Percentiles rank a stretch among this genome's conserved stretches.
Conservation (phyloP, 192 early-diverging fungal genomes). For the Radiomyces spectabilis region DNA sequence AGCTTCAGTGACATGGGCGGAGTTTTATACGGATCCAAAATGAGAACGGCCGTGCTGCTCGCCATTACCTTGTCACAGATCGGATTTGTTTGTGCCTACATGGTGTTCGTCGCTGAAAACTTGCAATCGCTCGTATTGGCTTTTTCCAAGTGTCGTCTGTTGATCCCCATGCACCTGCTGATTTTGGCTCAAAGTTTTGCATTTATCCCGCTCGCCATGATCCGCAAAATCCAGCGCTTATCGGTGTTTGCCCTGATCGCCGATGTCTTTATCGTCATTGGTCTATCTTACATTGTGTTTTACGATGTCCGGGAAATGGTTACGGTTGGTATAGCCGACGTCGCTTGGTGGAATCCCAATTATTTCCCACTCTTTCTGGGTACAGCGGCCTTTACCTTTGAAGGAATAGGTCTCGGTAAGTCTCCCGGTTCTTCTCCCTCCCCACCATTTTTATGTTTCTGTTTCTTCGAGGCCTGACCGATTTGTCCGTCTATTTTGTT, state of each 20-base stretch:
- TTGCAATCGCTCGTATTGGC: conserved; percentile 70
- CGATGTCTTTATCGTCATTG: conserved; percentile 86
- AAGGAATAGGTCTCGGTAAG: conserved; percentile 69
- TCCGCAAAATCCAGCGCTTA: conserved; percentile 84
- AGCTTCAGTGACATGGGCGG: conserved; percentile 66
- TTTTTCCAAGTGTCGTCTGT: conserved; percentile 60
- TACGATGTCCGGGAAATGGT: conserved; percentile 61
- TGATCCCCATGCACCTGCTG: conserved; percentile 36
- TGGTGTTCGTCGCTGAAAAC: conserved; percentile 89
- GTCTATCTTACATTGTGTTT: conserved; percentile 75
- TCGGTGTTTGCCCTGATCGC: conserved; percentile 78
- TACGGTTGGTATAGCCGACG: conserved; percentile 52
- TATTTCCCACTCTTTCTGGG: conserved; percentile 86
- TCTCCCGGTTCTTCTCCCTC: background rate
- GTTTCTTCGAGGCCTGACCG: no score
- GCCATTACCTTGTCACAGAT: conserved; percentile 49
- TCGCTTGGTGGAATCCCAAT: conserved; percentile 57
- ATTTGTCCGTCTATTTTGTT: no score
- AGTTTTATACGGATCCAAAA: conserved; percentile 53
- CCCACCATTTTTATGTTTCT: background rate
- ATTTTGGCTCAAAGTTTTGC: conserved; percentile 70
- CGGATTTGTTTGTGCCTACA: conserved; percentile 89
- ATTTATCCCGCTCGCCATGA: conserved; percentile 84
- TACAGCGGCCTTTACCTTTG: conserved; percentile 90
- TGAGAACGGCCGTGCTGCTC: conserved; percentile 52